Conservation (phyloP, 192 early-diverging fungal genomes). For the Coemansia umbellata region DNA sequence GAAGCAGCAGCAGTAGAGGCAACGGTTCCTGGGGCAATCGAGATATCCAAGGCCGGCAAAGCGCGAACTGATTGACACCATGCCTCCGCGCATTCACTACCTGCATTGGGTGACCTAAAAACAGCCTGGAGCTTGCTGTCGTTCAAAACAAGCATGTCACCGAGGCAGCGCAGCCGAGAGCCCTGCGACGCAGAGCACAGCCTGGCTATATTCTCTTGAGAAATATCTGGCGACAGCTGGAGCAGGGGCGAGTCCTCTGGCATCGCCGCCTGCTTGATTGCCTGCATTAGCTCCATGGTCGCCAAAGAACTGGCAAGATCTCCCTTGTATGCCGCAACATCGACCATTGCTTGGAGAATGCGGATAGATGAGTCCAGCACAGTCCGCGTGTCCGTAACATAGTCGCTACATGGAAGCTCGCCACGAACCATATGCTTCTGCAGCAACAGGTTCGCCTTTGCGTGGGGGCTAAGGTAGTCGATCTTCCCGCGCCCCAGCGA, state of each 20-base stretch:
- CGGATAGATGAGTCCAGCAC: slow-evolving; percentile 92
- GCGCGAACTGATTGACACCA: slow-evolving; percentile 39
- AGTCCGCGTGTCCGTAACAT: slow-evolving; percentile 82
- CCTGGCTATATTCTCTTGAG: slow-evolving; percentile 9
- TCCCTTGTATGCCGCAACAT: slow-evolving; percentile 72
- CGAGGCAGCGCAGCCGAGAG: slow-evolving; percentile 13
- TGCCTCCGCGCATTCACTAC: neutral
- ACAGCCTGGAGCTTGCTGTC: slow-evolving; percentile 23
- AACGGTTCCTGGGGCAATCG: slow-evolving; percentile 3
- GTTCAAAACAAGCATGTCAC: slow-evolving; percentile 35
- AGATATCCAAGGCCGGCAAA: slow-evolving; percentile 26
- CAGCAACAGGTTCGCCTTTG: slow-evolving; percentile 86
- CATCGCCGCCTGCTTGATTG: slow-evolving; percentile 90
- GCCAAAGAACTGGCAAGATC: slow-evolving; percentile 61
- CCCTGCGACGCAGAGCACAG: neutral
- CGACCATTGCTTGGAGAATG: slow-evolving; percentile 92
- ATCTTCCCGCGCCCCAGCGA: slow-evolving; percentile 49
- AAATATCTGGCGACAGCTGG: slow-evolving; percentile 57
- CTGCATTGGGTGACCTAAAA: slow-evolving; percentile 2
- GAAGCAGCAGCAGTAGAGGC: neutral
- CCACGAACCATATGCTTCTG: slow-evolving; percentile 83
- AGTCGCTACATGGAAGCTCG: slow-evolving; percentile 82
- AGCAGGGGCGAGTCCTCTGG: slow-evolving; percentile 68
- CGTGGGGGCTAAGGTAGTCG: slow-evolving; percentile 81
- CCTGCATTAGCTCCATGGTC: slow-evolving; percentile 82